Base-by-base conservation (phyloP, 2,329 filamentous ascomycete genomes). In the Chalaropsis thielavioides region DNA sequence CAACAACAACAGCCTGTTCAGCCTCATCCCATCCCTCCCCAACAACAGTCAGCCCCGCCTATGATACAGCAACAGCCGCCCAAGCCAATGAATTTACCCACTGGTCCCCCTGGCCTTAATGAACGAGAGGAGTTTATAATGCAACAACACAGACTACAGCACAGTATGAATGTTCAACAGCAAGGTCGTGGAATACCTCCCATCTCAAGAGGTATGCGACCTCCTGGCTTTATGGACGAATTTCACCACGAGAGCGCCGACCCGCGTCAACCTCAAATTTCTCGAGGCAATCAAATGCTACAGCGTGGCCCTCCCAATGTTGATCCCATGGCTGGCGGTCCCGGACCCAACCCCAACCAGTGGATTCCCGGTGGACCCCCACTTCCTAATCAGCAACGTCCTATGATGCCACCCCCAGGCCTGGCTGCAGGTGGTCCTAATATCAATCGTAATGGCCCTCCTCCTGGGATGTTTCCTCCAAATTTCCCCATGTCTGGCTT, bases 281-380 rank as follows among this genome's bases (percentile, higher is more conserved):
- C 83, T 82, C 3, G 81, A 83, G 68, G 83, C 82, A 85, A 83
- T 3, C 83, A 86, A 71, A 86, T 87, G 63, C 73, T 87, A 24
- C 83, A 86, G 72, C 81, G 83, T 5, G 83, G 82, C n/a, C 82
- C 80, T 4, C 80, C 79, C 0, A 81, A 80, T 19, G 83, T 87
- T 49, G 83, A 85, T 58, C 80, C 82, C 69, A 80, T 86, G 62
- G n/a, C 35, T 24, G 75, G 61, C 22, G 38, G 64, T 38, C 60
- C 66, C 56, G 38, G 81, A 80, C 19, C 81, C 79, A 19, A 79
- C 63, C 63, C 62, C 11, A 63, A 43, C 17, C 66, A 74, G 66
- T 83, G 81, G 76, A 78, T 83, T 75, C 77, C 75, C 49, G 74
- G 72, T 61, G 77, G 77, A 46, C 71, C 73, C 22, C 72, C 72